Evolutionary conservation across 805 yeast species (phyloP).

Genomic region (Naumovozyma baii): DNA sequence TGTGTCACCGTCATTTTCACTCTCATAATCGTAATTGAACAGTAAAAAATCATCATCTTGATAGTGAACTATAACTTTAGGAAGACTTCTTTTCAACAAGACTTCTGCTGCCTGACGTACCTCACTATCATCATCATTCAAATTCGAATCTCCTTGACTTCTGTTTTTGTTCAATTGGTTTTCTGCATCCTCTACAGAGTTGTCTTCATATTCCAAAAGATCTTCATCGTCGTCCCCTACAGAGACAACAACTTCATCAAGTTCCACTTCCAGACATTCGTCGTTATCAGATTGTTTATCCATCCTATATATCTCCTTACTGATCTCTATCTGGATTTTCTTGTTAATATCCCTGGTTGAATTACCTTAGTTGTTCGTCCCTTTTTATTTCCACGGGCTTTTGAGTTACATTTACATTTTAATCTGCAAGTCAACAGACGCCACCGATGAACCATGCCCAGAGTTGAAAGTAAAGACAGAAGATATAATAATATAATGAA

Average conservation of each 20-base stretch:
- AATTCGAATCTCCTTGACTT: background rate
- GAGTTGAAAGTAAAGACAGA: background rate
- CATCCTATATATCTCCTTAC: background rate
- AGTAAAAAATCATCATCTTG: constrained; percentile 16
- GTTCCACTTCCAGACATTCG: background rate
- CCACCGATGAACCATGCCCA: background rate
- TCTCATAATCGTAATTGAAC: constrained; percentile 13
- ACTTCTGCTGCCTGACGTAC: constrained; percentile 14
- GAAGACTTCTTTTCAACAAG: constrained; percentile 11
- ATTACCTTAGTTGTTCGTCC: background rate
- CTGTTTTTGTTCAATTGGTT: too few relatives aligned
- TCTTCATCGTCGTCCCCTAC: constrained; percentile 12
- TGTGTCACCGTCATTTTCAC: constrained; percentile 7
- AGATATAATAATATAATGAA: too few relatives aligned
- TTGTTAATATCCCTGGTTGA: background rate
- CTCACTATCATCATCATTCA: constrained; percentile 1
- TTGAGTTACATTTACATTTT: too few relatives aligned
- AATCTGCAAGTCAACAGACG: background rate
- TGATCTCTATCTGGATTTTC: background rate
- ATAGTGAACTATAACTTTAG: constrained; percentile 15
- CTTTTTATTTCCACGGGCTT: background rate
- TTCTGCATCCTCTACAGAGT: constrained; percentile 4
- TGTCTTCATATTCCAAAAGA: constrained; percentile 7
- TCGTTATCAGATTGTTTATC: background rate
- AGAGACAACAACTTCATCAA: constrained; percentile 8